phyloP scores from a whole-genome alignment of 1,139 yeast species.

The Yamadazyma mexicana region DNA sequence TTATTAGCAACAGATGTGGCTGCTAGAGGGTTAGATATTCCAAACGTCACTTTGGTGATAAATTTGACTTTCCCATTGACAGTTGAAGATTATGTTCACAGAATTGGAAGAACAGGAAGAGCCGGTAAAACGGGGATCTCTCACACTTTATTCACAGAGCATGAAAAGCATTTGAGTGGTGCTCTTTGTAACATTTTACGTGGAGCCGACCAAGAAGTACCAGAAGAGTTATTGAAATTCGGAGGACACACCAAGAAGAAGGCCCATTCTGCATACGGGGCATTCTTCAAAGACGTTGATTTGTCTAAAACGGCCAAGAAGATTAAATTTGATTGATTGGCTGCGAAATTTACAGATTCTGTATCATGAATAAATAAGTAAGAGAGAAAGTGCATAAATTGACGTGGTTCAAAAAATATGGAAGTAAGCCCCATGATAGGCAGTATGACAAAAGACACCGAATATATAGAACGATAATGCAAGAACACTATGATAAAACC shows the following conservation, averaged over 20 bases:
- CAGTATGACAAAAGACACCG: no score
- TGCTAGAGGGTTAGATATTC: conserved; percentile 97
- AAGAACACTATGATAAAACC: no score
- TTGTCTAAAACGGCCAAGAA: conserved; percentile 86
- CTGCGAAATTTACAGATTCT: not conserved
- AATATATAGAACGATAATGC: no score
- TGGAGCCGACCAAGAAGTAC: conserved; percentile 94
- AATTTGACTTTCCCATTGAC: conserved; percentile 97
- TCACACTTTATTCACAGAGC: conserved; percentile 93
- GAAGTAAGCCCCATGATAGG: no score
- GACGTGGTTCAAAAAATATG: no score
- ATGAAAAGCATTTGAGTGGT: conserved; percentile 95
- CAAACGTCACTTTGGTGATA: conserved; percentile 94
- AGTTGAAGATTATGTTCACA: conserved; percentile 95
- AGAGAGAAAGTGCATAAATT: no score
- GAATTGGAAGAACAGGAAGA: conserved; percentile 98
- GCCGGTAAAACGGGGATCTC: conserved; percentile 96
- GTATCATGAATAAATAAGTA: no score
- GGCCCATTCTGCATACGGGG: conserved; percentile 95
- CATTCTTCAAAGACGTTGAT: conserved; percentile 91
- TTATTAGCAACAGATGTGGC: conserved; percentile 98
- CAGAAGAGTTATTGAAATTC: conserved; percentile 92
- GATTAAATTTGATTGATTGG: conserved; percentile 66
- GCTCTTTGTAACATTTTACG: conserved; percentile 88
- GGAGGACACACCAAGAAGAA: conserved; percentile 98